Evolutionary conservation across 371 early-diverging fungal species (phyloP).

Genomic region (Blyttiomyces sp.): DNA sequence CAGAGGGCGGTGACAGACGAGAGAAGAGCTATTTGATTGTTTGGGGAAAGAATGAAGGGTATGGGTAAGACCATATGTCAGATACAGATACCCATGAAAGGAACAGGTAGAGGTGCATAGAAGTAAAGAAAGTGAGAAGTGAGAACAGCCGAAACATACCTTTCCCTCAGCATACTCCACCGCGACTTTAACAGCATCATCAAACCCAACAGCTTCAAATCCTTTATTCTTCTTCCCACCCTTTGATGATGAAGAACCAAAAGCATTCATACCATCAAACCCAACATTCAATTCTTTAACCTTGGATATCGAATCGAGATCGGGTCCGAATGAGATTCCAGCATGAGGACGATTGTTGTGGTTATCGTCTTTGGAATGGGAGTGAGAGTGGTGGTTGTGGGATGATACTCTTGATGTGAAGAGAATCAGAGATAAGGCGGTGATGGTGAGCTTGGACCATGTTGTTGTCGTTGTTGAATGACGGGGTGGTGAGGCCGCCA

Average conservation of each 20-base stretch:
- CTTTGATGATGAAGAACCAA: neutral
- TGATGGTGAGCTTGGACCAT: too few relatives aligned
- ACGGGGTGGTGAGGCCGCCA: too few relatives aligned
- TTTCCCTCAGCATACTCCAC: conserved; percentile 8
- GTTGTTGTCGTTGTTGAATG: too few relatives aligned
- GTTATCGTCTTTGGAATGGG: too few relatives aligned
- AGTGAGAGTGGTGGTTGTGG: too few relatives aligned
- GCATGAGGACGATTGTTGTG: neutral
- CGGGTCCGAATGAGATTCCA: conserved; percentile 9
- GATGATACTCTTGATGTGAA: too few relatives aligned
- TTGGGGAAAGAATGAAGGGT: neutral
- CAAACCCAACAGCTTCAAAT: neutral
- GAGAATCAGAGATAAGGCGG: too few relatives aligned
- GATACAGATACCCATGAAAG: neutral
- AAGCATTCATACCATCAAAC: too few relatives aligned
- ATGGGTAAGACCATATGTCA: neutral
- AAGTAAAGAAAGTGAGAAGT: neutral
- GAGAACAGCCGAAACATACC: neutral
- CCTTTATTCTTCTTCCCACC: neutral
- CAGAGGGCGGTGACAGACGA: too few relatives aligned
- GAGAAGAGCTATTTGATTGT: too few relatives aligned
- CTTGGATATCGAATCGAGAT: too few relatives aligned
- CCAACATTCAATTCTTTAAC: too few relatives aligned
- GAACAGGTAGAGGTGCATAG: neutral
- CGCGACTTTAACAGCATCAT: neutral